Base-by-base conservation (phyloP, 768 basidiomycete species). In the Tricholomella constricta region DNA sequence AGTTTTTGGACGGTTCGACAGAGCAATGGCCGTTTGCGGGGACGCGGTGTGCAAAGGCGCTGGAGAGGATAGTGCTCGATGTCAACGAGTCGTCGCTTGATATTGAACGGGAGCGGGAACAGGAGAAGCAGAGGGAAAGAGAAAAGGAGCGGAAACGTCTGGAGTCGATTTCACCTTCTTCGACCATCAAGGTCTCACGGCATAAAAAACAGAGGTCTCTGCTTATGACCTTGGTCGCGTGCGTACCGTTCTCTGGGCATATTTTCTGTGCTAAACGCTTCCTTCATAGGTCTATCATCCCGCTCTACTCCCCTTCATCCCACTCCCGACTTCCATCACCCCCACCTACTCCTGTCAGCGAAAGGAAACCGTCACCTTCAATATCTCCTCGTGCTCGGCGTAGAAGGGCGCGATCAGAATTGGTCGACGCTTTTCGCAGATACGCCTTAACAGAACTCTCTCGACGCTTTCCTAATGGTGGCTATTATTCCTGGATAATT, bases 191-290 rank as follows among this genome's bases (percentile, higher is more conserved):
- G 60, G 59, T 59, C 3, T 62, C 71, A 36, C 80, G 78, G 56
- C 85, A 89, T 58, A 88, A 85, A 70, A 87, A 83, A 59, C 83
- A 86, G 59, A 77, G 83, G 38, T 90, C 89, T 14, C 64, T 90
- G 54, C 72, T 89, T 43, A 86, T 85, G 79, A 79, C 85, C 6
- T 71, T 91, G 35, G 81, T 89, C 53, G 78, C 83, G 78, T 86
- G 70, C 46, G 78, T 85, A 70, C 43, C 72, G 66, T 36, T 6
- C 51, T 17, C 40, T 19, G 41, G 40, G 23, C n/a, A 22, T 56
- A 32, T 49, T 44, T 38, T 32, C 66, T 27, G 56, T 64, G 6
- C 49, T 60, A n/a, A 56, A 29, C 3, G 44, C n/a, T n/a, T 57
- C 17, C 56, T 51, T 52, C 23, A 45, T 29, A 66, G 66, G 22